Base-by-base conservation (phyloP, 176 grass and related monocot genomes). In the Aegilops umbellulata region DNA sequence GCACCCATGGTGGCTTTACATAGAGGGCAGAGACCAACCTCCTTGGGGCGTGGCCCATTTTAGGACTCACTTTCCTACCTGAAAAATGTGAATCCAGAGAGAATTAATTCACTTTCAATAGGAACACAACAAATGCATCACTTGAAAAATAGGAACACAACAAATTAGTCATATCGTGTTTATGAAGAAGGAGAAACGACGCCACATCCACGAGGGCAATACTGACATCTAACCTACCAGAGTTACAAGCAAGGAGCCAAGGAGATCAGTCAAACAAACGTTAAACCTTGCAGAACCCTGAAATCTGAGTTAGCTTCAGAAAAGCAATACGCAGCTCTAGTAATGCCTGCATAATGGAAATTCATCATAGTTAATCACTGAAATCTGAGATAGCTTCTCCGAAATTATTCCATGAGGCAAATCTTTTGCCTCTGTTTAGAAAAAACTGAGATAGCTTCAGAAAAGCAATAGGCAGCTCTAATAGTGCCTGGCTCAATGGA, bases 31-130 rank as follows among this genome's bases (percentile, higher is more conserved):
- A 8, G 29, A 82, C 46, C 32, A 82, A 26, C 66, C 49, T 82
- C 32, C 80, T 82, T 13, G 66, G 80, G 20, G 66, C 32, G 14
- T 82, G 47, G 32, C 80, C 80, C 80, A 82, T 82, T 71, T 82
- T 2, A 60, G 80, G 23, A 71, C 14, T 24, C 0, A 2, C 25
- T 58, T 71, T 55, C 66, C 31, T 27, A 82, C 66, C 44, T 19
- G 7, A 9, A 71, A 71, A 81, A 65, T 55, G 80, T 53, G 17
- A 71, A 71, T 71, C n/a, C 12, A 69, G 7, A 70, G 4, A 17
- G 4, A 1, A 27, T 55, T 25, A 57, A 25, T 71, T 39, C 30
- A 20, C 15, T 60, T 71, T 39, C 22, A 24, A 70, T 35, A 16
- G 29, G 57, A 10, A 57, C 9, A 3, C 15, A 25, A 10, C 13